A percentile compares a stretch with the other conserved stretches of the same genome.
These are phyloP conservation scores for Pichiaceae sp. DNA, from an alignment of 1,139 yeast genomes.

Conservation along the genomic window DNA sequence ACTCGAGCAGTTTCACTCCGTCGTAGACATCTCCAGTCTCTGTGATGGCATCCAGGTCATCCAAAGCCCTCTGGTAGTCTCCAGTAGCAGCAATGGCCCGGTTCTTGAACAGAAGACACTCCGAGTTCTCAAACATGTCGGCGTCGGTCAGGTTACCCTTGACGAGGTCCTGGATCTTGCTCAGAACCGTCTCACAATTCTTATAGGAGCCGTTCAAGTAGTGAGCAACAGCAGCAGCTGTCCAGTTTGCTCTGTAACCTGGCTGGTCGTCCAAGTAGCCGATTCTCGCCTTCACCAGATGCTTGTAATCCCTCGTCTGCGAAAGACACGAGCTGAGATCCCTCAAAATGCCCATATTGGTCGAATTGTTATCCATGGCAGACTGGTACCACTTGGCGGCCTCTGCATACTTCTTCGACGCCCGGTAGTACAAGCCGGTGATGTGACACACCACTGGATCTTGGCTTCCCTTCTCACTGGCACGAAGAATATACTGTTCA, in stretches of 20 bases:
- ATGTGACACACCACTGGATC: slow-evolving; percentile 77
- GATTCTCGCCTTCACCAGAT: slow-evolving; percentile 55
- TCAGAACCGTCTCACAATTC: slow-evolving; percentile 63
- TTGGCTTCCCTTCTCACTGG: slow-evolving; percentile 43
- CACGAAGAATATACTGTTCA: slow-evolving; percentile 50
- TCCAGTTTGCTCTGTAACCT: slow-evolving; percentile 89
- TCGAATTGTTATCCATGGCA: slow-evolving; percentile 74
- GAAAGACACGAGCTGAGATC: slow-evolving; percentile 77
- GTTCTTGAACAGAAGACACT: slow-evolving; percentile 69
- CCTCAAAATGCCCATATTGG: slow-evolving; percentile 69
- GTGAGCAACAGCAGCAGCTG: slow-evolving; percentile 80
- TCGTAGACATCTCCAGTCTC: slow-evolving; percentile 43
- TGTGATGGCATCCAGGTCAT: slow-evolving; percentile 45
- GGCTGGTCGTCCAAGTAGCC: slow-evolving; percentile 67
- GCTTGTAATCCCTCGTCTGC: slow-evolving; percentile 68
- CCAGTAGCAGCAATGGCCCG: slow-evolving; percentile 57
- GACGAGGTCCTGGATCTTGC: slow-evolving; percentile 66
- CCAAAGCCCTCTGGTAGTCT: slow-evolving; percentile 55
- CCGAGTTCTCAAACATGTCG: slow-evolving; percentile 73
- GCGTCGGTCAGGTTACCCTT: slow-evolving; percentile 58
- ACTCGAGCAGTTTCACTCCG: slow-evolving; percentile 54
- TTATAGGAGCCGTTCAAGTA: slow-evolving; percentile 61
- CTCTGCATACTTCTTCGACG: slow-evolving; percentile 59
- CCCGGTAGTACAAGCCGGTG: slow-evolving; percentile 75
- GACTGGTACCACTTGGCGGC: slow-evolving; percentile 75